phyloP scores from a whole-genome alignment of 352 stramenopile species.

The Blastocystis sp. region DNA sequence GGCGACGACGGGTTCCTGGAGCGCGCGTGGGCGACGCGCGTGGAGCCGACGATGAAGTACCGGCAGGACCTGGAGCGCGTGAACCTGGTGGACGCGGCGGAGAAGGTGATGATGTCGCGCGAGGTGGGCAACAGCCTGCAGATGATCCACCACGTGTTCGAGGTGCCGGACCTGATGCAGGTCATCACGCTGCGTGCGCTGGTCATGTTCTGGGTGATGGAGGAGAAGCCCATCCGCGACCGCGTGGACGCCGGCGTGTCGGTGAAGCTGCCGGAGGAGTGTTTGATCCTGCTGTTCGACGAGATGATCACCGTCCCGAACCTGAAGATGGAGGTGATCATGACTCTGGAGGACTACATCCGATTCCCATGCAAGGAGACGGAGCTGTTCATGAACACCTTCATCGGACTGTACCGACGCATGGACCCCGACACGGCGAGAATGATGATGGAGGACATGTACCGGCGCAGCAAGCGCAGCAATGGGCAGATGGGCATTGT shows the following conservation, averaged over 20 bases:
- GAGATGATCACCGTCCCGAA: slow-evolving; percentile 18
- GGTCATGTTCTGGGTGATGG: slow-evolving; percentile 42
- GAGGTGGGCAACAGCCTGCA: not conserved
- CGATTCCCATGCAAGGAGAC: slow-evolving; percentile 66
- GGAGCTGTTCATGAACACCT: slow-evolving; percentile 25
- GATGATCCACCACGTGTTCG: not conserved
- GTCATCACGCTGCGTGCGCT: slow-evolving; percentile 1
- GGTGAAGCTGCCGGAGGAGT: not conserved
- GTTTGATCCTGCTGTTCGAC: not conserved
- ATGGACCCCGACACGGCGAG: slow-evolving; percentile 17
- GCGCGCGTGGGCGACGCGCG: not conserved
- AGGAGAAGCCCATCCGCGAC: not conserved
- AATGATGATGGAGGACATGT: slow-evolving; percentile 11
- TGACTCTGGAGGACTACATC: slow-evolving; percentile 23
- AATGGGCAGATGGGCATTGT: not conserved
- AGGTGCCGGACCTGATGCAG: not conserved
- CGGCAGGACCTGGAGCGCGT: slow-evolving; percentile 2
- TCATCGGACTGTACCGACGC: not conserved
- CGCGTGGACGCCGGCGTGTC: not conserved
- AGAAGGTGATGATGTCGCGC: slow-evolving; percentile 36
- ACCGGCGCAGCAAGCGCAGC: not conserved
- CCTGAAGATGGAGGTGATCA: not conserved
- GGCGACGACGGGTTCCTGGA: slow-evolving; percentile 34
- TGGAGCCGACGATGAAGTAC: slow-evolving; percentile 21
- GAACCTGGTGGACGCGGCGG: not conserved